Evolutionary conservation across 2,329 filamentous ascomycete genomes (phyloP).

Genomic region (Diatrype stigma): DNA sequence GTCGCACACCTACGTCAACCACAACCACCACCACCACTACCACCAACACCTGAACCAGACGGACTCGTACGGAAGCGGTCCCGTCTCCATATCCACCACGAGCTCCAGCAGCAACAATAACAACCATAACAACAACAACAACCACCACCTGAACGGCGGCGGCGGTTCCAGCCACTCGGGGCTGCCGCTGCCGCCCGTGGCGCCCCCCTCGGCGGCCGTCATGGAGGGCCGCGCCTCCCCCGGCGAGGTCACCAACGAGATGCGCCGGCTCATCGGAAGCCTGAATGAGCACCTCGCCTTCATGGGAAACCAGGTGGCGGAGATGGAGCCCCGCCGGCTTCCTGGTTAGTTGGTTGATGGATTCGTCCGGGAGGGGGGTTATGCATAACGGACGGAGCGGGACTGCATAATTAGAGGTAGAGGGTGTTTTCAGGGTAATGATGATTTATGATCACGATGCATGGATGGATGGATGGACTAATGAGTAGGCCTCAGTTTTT

Average conservation of each 20-base stretch:
- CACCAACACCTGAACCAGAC: too few relatives aligned
- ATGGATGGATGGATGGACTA: neutral
- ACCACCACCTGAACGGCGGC: slow-evolving; percentile 4
- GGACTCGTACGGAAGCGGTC: slow-evolving; percentile 9
- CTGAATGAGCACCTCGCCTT: slow-evolving; percentile 45
- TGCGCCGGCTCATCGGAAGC: slow-evolving; percentile 47
- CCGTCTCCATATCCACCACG: too few relatives aligned
- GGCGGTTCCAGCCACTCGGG: neutral
- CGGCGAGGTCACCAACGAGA: slow-evolving; percentile 47
- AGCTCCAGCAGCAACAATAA: too few relatives aligned
- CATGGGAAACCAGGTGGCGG: slow-evolving; percentile 41
- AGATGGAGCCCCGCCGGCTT: slow-evolving; percentile 30
- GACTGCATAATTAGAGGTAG: too few relatives aligned
- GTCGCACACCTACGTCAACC: slow-evolving; percentile 8
- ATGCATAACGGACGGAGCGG: neutral
- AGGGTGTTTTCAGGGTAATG: too few relatives aligned
- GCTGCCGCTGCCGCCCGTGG: slow-evolving; percentile 31
- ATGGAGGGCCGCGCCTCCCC: slow-evolving; percentile 51
- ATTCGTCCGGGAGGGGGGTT: too few relatives aligned
- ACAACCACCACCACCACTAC: too few relatives aligned
- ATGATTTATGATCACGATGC: too few relatives aligned
- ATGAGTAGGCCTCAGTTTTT: neutral
- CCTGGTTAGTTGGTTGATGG: neutral
- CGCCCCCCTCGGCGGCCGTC: slow-evolving; percentile 45
- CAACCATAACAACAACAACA: too few relatives aligned